Evolutionary conservation across 768 basidiomycete genomes (phyloP).

Genomic region (Gymnopilus dilepis): DNA sequence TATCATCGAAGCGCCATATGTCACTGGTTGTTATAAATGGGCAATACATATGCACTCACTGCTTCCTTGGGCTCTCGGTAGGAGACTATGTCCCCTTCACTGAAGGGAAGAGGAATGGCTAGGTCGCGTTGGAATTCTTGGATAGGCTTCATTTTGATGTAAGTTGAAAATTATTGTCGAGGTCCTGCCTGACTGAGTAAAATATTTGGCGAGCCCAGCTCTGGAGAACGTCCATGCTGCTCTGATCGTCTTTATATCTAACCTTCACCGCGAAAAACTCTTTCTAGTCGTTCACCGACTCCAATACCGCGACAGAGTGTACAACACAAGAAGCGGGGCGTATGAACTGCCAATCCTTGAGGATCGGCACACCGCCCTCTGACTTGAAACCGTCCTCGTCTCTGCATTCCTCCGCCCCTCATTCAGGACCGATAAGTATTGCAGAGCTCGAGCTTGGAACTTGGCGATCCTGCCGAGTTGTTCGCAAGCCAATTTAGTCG

Average conservation of each 20-base stretch:
- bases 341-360: constrained; percentile 5
- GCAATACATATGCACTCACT: neutral
- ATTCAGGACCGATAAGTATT: neutral
- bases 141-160: neutral
- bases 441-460: neutral
- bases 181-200: neutral
- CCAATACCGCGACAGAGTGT: neutral
- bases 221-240: neutral
- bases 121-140: neutral
- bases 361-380: constrained; percentile 3
- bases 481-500: too few relatives aligned
- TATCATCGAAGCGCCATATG: neutral
- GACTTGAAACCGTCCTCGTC: neutral
- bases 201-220: neutral
- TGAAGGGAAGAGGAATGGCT: neutral
- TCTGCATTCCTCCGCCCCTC: neutral
- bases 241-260: neutral
- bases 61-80: constrained; percentile 2
- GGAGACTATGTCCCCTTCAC: neutral
- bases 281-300: neutral
- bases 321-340: neutral
- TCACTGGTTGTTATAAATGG: neutral
- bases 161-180: neutral
- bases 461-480: too few relatives aligned
- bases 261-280: constrained; percentile 1